These are phyloP conservation scores for Macroventuria anomochaeta DNA, from an alignment of 2,329 filamentous ascomycete genomes.

Conservation along the genomic window DNA sequence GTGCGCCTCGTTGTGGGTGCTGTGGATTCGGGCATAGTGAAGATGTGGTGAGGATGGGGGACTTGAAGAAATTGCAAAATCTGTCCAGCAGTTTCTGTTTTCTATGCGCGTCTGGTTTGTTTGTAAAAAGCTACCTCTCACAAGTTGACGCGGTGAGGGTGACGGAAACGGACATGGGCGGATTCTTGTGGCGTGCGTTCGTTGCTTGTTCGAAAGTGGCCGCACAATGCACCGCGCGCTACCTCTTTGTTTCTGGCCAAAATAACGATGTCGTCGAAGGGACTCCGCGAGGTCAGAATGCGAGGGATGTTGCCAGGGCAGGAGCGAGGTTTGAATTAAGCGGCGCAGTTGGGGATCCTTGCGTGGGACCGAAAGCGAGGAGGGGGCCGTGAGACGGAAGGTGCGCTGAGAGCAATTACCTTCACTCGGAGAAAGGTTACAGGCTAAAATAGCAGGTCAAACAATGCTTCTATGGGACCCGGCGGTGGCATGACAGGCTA, in stretches of 20 bases:
- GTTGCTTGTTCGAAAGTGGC: constrained; percentile 14
- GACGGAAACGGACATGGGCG: constrained; percentile 16
- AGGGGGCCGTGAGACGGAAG: constrained; percentile 10
- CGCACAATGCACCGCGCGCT: constrained; percentile 18
- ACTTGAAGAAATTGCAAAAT: background rate
- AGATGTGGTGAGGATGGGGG: constrained; percentile 2
- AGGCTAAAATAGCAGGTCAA: background rate
- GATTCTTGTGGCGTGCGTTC: constrained; percentile 13
- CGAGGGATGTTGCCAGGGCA: constrained; percentile 11
- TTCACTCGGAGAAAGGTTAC: background rate
- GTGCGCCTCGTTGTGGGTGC: constrained; percentile 15
- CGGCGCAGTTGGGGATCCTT: constrained; percentile 14
- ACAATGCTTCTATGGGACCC: constrained; percentile 1
- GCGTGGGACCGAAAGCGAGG: constrained; percentile 11
- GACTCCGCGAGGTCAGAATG: background rate
- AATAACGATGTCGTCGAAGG: constrained; percentile 14
- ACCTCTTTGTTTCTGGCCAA: constrained; percentile 16
- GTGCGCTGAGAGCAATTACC: constrained; percentile 11
- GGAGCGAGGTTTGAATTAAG: constrained; percentile 12
- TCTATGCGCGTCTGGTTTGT: constrained; percentile 17
- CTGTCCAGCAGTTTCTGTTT: constrained; percentile 12
- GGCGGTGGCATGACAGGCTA: constrained; percentile 13
- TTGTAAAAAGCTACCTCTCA: constrained; percentile 16
- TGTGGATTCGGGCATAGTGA: constrained; percentile 13
- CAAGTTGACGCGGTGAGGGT: constrained; percentile 7